phyloP scores from a whole-genome alignment of 129 eudicot species.

The Logfia minima region DNA sequence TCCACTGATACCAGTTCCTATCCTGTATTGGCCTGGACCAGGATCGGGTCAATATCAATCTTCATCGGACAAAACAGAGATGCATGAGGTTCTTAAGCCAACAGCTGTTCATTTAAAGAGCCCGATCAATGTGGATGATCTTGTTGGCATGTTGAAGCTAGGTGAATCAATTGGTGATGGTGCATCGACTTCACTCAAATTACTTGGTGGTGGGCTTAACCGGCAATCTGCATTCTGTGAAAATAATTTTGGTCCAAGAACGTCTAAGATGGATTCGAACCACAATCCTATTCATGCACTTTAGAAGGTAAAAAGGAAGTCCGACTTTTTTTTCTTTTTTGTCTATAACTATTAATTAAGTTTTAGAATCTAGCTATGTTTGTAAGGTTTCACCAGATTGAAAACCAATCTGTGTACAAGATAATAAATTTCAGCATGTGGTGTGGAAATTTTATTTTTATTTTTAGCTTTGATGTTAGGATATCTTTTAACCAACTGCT shows the following conservation, averaged over 20 bases:
- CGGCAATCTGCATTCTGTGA: slow-evolving; percentile 87
- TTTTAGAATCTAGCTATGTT: slow-evolving; percentile 25
- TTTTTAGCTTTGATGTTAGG: background rate
- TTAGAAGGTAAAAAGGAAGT: slow-evolving; percentile 25
- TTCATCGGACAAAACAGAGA: slow-evolving; percentile 41
- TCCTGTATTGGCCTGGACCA: slow-evolving; percentile 70
- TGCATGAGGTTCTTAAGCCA: slow-evolving; percentile 83
- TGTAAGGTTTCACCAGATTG: slow-evolving; percentile 25
- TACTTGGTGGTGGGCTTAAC: slow-evolving; percentile 61
- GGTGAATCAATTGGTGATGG: slow-evolving; percentile 65
- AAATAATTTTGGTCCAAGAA: slow-evolving; percentile 52
- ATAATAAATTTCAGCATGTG: slow-evolving; percentile 38
- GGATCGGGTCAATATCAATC: slow-evolving; percentile 44
- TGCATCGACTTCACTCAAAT: slow-evolving; percentile 52
- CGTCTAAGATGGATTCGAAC: slow-evolving; percentile 48
- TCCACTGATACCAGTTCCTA: slow-evolving; percentile 53
- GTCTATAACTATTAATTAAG: background rate
- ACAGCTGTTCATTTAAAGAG: slow-evolving; percentile 82
- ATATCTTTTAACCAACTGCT: background rate
- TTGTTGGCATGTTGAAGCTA: slow-evolving; percentile 82
- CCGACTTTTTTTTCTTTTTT: background rate
- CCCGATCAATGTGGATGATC: slow-evolving; percentile 84
- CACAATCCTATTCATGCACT: slow-evolving; percentile 75
- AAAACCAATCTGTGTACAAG: slow-evolving; percentile 43
- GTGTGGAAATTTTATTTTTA: slow-evolving; percentile 13